Percentiles rank a stretch among this genome's conserved stretches.
These are phyloP conservation scores for Dioszegia hungarica DNA, from an alignment of 768 basidiomycete genomes.

Conservation along the genomic window DNA sequence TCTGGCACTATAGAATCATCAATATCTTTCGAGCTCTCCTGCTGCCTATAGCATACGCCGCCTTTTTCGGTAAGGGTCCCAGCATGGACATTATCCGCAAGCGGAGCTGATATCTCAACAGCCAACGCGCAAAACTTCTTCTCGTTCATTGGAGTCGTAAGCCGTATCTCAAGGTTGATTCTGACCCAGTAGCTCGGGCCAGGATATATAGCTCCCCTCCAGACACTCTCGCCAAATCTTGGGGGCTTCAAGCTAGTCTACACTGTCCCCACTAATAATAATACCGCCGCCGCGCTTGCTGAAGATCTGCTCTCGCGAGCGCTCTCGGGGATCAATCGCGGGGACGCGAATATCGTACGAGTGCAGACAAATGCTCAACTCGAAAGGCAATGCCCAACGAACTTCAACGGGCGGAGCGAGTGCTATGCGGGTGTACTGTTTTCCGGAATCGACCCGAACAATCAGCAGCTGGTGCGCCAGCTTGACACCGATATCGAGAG, in stretches of 20 bases:
- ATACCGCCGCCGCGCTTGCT: constrained; percentile 43
- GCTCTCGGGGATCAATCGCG: constrained; percentile 51
- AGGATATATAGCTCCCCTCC: constrained; percentile 29
- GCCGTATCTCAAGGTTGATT: not conserved
- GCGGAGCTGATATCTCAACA: too few relatives aligned
- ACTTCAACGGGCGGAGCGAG: constrained; percentile 64
- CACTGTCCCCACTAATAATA: constrained; percentile 48
- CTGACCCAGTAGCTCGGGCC: constrained; percentile 29
- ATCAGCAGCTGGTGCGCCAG: constrained; percentile 53
- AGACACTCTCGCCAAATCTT: constrained; percentile 10
- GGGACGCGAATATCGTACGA: constrained; percentile 55
- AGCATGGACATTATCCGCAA: constrained; percentile 10
- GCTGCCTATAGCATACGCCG: constrained; percentile 39
- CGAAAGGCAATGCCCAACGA: constrained; percentile 61
- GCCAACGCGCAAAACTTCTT: constrained; percentile 16
- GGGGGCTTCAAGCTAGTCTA: constrained; percentile 7
- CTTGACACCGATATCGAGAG: constrained; percentile 35
- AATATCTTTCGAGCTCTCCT: constrained; percentile 39
- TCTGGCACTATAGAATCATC: constrained; percentile 32
- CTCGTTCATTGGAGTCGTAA: constrained; percentile 11
- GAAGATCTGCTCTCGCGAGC: constrained; percentile 58
- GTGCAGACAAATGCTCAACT: constrained; percentile 56
- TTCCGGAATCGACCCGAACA: constrained; percentile 41
- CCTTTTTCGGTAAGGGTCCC: constrained; percentile 37
- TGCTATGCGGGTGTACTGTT: constrained; percentile 69